Base-by-base conservation (phyloP, 139 green algal genomes). In the Pleodorina starrii region DNA sequence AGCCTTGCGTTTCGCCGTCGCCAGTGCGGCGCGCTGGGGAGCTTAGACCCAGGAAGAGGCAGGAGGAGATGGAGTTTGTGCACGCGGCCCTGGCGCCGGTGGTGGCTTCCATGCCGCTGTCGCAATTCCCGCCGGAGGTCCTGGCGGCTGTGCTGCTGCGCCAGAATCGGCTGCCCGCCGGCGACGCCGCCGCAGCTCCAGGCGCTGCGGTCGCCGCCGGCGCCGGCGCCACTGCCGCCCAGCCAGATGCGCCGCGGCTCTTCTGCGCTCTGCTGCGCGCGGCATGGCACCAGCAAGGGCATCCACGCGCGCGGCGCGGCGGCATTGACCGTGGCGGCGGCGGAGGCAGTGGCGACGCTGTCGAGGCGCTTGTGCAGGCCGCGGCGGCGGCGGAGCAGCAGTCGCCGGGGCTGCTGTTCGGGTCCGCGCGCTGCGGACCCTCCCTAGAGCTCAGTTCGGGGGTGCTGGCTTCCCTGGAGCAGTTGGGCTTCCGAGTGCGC, bases 61-160 rank as follows among this genome's bases (percentile, higher is more conserved):
- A n/a, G n/a, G n/a, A n/a, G n/a, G n/a, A n/a, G n/a, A n/a, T 73
- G 63, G 27, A 73, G 63, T 10, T 76, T 0, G 5, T 80, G 25
- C 72, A 80, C 12, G 72, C 72, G 40, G 72, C 72, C 19, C 72
- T 80, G 42, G 42, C 72, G 72, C 72, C 72, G 17, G 72, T 57
- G 72, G 29, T 80, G 72, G 72, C 42, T 14, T 12, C 38, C 10
- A 25, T 46, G 68, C 35, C 29, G 32, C 68, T 32, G 35, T 11
- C 14, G n/a, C 32, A 11, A 4, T 73, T 73, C 19, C 32, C 63
- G 11, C 63, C 63, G 21, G 63, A 73, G 21, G 16, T 38, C 11
- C 27, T 73, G n/a, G 63, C 63, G 21, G 32, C 63, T 21, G 25
- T 38, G 63, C 32, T 73, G 63, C 32, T 73, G 63, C 63, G 63